These are phyloP conservation scores for Talaromyces thailandensis DNA, from an alignment of 495 filamentous ascomycete genomes.

Conservation along the genomic window DNA sequence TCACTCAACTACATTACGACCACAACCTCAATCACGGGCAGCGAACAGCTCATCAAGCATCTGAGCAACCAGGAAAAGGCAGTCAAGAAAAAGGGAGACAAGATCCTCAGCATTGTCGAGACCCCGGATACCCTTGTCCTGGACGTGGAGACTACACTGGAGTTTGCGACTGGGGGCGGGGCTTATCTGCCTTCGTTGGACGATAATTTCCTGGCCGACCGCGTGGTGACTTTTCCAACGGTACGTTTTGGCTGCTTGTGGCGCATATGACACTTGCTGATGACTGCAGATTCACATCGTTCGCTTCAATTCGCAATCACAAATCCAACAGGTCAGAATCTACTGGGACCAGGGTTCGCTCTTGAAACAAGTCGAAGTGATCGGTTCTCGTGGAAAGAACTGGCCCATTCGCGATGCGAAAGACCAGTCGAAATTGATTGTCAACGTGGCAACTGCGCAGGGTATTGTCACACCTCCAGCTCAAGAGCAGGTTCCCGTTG, in stretches of 20 bases:
- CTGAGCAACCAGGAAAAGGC: slow-evolving; percentile 53
- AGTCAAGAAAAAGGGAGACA: slow-evolving; percentile 68
- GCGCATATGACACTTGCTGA: not conserved
- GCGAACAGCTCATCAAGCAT: slow-evolving; percentile 71
- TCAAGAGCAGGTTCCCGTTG: slow-evolving; percentile 10
- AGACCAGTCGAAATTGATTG: slow-evolving; percentile 73
- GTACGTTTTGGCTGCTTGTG: slow-evolving; percentile 41
- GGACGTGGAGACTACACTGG: slow-evolving; percentile 75
- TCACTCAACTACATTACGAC: slow-evolving; percentile 89
- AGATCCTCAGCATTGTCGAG: slow-evolving; percentile 63
- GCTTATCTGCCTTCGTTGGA: slow-evolving; percentile 84
- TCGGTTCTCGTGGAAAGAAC: slow-evolving; percentile 75
- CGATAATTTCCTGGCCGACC: slow-evolving; percentile 88
- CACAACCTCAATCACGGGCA: slow-evolving; percentile 46
- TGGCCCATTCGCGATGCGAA: slow-evolving; percentile 92
- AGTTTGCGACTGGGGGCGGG: slow-evolving; percentile 74
- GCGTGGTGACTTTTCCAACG: slow-evolving; percentile 69
- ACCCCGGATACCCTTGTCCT: slow-evolving; percentile 56
- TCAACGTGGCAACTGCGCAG: slow-evolving; percentile 22
- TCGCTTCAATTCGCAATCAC: slow-evolving; percentile 62
- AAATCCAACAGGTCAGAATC: slow-evolving; percentile 77
- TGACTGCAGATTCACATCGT: slow-evolving; percentile 74
- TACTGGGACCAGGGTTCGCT: slow-evolving; percentile 94
- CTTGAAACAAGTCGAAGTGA: slow-evolving; percentile 87
- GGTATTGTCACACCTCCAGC: slow-evolving; percentile 7